Conservation (phyloP, 257 asterid genomes). For the Fraxinus cuspidata region DNA sequence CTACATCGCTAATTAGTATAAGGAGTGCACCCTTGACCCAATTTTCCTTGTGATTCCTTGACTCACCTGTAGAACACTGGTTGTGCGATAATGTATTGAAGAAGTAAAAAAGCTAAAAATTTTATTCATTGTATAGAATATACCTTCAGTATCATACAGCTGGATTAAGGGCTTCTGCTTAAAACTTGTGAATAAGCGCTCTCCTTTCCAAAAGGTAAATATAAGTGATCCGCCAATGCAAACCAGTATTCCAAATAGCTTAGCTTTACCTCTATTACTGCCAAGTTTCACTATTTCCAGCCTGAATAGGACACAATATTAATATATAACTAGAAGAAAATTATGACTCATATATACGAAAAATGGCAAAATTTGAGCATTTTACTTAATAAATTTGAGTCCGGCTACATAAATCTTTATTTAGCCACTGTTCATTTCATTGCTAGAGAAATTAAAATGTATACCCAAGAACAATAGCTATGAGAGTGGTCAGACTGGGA, state of each 20-base stretch:
- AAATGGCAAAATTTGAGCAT: neutral
- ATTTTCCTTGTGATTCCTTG: neutral
- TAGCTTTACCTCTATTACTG: conserved; percentile 23
- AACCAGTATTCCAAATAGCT: conserved; percentile 24
- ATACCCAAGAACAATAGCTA: conserved; percentile 9
- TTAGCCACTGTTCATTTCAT: neutral
- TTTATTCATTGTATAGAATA: neutral
- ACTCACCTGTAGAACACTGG: neutral
- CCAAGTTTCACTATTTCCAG: conserved; percentile 22
- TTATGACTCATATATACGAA: neutral
- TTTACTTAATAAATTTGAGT: neutral
- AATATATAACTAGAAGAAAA: neutral
- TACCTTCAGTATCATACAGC: neutral
- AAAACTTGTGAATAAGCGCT: conserved; percentile 6
- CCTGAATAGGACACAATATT: neutral
- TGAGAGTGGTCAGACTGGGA: conserved; percentile 17
- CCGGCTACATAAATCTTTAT: neutral
- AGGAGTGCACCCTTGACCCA: conserved; percentile 29
- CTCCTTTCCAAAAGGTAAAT: conserved; percentile 35
- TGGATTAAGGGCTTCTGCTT: conserved; percentile 7
- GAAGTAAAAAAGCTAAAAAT: neutral
- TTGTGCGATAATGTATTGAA: neutral
- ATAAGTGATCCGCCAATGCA: conserved; percentile 26
- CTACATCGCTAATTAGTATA: conserved; percentile 10
- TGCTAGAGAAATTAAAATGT: neutral